These are phyloP conservation scores for Prasinococcaceae sp. DNA, from an alignment of 139 green algal species.

Conservation along the genomic window DNA sequence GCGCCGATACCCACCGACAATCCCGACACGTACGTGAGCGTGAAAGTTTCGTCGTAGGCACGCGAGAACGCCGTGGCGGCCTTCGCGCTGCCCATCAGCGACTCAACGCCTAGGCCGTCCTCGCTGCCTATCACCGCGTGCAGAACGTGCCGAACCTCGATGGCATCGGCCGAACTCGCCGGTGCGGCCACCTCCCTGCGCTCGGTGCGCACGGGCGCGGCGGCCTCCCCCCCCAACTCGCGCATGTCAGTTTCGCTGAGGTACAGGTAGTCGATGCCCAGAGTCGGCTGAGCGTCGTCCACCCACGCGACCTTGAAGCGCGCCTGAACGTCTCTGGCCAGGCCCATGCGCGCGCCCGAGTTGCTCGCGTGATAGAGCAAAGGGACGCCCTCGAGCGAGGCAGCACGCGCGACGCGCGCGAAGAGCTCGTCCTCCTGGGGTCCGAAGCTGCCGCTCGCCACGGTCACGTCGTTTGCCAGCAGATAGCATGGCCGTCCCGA, in stretches of 20 bases:
- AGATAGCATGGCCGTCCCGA: no score
- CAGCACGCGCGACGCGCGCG: no score
- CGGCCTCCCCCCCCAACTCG: background rate
- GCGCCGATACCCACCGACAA: slow-evolving; percentile 95
- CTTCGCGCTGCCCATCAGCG: slow-evolving; percentile 79
- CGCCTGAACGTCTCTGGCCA: slow-evolving; percentile 64
- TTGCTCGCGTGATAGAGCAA: slow-evolving; percentile 87
- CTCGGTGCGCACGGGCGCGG: no score
- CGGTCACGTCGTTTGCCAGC: slow-evolving; percentile 88
- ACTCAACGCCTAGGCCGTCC: slow-evolving; percentile 94
- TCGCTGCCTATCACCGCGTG: slow-evolving; percentile 82
- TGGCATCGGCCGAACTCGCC: slow-evolving; percentile 3
- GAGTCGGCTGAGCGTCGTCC: slow-evolving; percentile 41
- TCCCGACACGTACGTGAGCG: slow-evolving; percentile 74
- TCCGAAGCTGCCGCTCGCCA: slow-evolving; percentile 68
- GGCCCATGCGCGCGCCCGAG: slow-evolving; percentile 64
- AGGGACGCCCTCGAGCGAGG: slow-evolving; percentile 55
- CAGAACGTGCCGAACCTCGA: slow-evolving; percentile 23
- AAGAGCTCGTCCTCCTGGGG: slow-evolving; percentile 77
- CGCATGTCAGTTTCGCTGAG: slow-evolving; percentile 64
- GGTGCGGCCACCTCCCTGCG: slow-evolving; percentile 2
- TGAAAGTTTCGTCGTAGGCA: slow-evolving; percentile 81
- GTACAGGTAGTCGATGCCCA: slow-evolving; percentile 78
- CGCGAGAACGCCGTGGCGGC: slow-evolving; percentile 63
- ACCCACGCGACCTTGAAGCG: slow-evolving; percentile 50